phyloP scores from a whole-genome alignment of 2,329 filamentous ascomycete species.

The Colletotrichum phormii region DNA sequence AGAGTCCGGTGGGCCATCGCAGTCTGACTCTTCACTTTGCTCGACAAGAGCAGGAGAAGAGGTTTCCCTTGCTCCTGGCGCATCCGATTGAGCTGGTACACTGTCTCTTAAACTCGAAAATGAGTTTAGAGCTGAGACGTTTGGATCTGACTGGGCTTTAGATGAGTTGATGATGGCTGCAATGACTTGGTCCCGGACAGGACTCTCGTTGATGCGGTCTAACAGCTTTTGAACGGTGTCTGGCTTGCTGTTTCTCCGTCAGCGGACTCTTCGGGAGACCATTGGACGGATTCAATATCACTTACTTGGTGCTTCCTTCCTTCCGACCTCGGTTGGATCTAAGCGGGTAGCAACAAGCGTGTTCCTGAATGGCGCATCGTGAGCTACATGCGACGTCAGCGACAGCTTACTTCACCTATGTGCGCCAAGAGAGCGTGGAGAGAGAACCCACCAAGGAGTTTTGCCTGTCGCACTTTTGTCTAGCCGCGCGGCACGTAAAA shows the following conservation, averaged over 20 bases:
- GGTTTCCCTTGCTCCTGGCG: no score
- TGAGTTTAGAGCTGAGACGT: no score
- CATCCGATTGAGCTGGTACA: no score
- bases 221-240: conserved; percentile 44
- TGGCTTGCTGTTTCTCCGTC: conserved; percentile 24
- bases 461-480: conserved; percentile 6
- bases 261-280: background rate
- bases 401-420: background rate
- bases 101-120: no score
- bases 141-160: no score
- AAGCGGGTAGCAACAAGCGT: background rate
- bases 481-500: conserved; percentile 4
- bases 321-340: conserved; percentile 35
- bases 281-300: background rate
- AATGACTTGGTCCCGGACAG: conserved; percentile 38
- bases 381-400: background rate
- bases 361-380: background rate
- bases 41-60: background rate
- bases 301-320: conserved; percentile 37
- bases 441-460: background rate
- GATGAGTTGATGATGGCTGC: background rate
- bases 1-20: background rate
- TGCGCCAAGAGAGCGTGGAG: no score
- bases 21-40: background rate
- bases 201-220: conserved; percentile 41